Evolutionary conservation across 1,139 yeast genomes (phyloP), one percentile per base, ranked within the genome.

Genomic region (Blastobotrys elegans): DNA sequence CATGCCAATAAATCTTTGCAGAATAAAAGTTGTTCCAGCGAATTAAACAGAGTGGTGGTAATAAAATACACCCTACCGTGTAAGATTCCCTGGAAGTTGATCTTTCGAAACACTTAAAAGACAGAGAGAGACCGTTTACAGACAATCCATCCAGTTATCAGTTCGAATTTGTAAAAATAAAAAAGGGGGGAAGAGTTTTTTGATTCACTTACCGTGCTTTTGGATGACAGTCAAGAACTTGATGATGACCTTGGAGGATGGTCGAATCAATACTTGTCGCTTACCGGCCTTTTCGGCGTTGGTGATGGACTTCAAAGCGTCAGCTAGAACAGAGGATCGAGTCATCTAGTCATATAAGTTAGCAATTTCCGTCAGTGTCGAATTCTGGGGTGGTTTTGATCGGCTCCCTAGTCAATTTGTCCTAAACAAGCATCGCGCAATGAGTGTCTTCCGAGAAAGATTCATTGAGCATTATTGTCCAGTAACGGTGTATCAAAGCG

Each of bases 221-320:
- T 92, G 98, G 87, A 92, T 90, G 63, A 92, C 98, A 68, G 88
- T 81, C 74, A 92, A 80, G 75, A 90, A 92, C 77, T 89, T 92
- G 80, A 92, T 79, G 74, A 92, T 89, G 64, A 92, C 98, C 82
- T 92, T 92, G 69, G 98, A 92, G 49, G 97, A 90, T 61, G 98
- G 98, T 83, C 98, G 88, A 73, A 92, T 81, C 72, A 92, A 76
- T 63, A 92, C 98, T 80, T 92, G 98, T 78, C 98, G 87, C 80
- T 92, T 92, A 75, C 98, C 98, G 72, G 97, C 83, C 77, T 90
- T 92, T 79, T 92, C 98, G 73, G 98, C 98, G 74, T 92, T 92
- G 90, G 90, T 88, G 73, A 92, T 92, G 66, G 96, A 82, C 74
- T 92, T 90, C 71, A 92, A 85, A 71, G 98, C 97, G 78, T 92